These are phyloP conservation scores for Mucor circinelloides DNA, from an alignment of 371 early-diverging fungal species.

Conservation along the genomic window DNA sequence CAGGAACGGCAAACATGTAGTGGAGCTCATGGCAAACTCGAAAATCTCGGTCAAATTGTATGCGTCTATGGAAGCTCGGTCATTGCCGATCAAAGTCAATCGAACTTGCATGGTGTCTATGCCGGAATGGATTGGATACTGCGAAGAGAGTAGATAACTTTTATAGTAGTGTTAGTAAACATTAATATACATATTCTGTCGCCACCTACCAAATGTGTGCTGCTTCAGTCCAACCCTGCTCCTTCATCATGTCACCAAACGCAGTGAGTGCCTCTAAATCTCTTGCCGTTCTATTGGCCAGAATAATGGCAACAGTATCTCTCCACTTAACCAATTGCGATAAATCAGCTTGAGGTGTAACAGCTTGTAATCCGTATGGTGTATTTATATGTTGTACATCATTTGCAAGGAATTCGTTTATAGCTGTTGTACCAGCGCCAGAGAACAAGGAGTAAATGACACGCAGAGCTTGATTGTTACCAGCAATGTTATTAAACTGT, in stretches of 20 bases:
- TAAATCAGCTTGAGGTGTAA: constrained; percentile 17
- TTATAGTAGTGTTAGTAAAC: too few species aligned
- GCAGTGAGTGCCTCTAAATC: constrained; percentile 72
- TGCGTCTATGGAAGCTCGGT: constrained; percentile 48
- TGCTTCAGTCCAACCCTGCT: constrained; percentile 64
- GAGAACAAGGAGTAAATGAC: constrained; percentile 77
- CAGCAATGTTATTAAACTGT: constrained; percentile 33
- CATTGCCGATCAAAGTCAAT: constrained; percentile 64
- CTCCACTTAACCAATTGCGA: constrained; percentile 67
- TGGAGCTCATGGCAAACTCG: constrained; percentile 73
- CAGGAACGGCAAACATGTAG: constrained; percentile 74
- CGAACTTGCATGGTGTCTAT: constrained; percentile 60
- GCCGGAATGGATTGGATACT: constrained; percentile 59
- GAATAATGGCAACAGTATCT: constrained; percentile 70
- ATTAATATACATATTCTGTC: too few species aligned
- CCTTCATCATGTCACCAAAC: constrained; percentile 77
- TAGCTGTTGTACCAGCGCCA: constrained; percentile 64
- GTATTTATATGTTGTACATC: constrained; percentile 31
- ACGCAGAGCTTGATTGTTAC: constrained; percentile 66
- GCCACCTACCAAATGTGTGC: constrained; percentile 88
- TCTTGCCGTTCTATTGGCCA: constrained; percentile 84
- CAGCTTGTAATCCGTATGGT: constrained; percentile 30
- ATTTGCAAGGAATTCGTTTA: constrained; percentile 40
- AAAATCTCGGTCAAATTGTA: constrained; percentile 77
- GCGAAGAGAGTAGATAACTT: constrained; percentile 73